These are phyloP conservation scores for Aphanomyces invadans DNA, from an alignment of 352 stramenopile genomes.

Conservation along the genomic window DNA sequence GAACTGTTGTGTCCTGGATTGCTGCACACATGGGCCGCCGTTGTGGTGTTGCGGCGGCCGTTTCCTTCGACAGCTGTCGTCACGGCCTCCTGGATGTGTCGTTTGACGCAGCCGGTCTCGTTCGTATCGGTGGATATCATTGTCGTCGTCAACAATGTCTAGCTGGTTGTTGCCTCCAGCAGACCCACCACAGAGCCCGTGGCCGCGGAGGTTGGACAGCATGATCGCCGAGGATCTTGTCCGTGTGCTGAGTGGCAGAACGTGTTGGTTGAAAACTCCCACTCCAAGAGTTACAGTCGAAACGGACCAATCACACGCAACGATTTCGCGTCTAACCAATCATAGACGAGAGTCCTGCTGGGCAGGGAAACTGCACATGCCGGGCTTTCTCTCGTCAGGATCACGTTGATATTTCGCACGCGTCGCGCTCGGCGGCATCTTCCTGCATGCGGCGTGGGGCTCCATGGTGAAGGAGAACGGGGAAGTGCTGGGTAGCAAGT, in stretches of 20 bases:
- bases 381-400: too few species aligned
- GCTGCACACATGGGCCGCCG: too few species aligned
- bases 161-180: not conserved
- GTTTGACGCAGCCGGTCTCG: not conserved
- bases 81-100: not conserved
- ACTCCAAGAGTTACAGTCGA: not conserved
- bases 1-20: not conserved
- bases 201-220: not conserved
- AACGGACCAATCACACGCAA: not conserved
- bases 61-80: not conserved
- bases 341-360: not conserved
- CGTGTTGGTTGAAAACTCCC: not conserved
- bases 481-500: too few species aligned
- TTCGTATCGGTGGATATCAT: slow-evolving; percentile 6
- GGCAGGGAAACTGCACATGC: too few species aligned
- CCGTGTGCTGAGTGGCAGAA: not conserved
- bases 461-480: too few species aligned
- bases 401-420: too few species aligned
- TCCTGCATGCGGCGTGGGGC: too few species aligned
- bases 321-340: not conserved
- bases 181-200: not conserved
- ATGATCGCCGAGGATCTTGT: not conserved
- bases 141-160: not conserved
- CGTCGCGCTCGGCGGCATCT: too few species aligned
- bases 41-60: not conserved